Conservation (phyloP, 2,329 filamentous ascomycete genomes). For the Geosmithia morbida region DNA sequence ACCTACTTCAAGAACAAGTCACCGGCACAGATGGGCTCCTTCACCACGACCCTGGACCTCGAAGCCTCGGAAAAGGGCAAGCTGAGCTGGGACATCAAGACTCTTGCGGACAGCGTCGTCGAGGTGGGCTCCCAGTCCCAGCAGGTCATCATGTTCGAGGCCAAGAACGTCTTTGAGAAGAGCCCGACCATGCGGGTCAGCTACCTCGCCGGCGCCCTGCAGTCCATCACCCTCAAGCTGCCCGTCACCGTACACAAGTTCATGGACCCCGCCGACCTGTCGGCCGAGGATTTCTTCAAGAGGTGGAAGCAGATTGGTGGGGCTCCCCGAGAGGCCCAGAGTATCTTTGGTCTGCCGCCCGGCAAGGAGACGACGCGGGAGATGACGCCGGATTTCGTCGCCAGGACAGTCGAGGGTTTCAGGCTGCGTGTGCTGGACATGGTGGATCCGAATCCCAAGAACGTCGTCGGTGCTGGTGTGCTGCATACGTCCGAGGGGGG, state of each 20-base stretch:
- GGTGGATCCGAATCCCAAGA: constrained; percentile 86
- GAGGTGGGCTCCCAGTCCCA: constrained; percentile 64
- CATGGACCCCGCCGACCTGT: constrained; percentile 82
- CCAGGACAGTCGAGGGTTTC: constrained; percentile 66
- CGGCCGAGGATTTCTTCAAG: constrained; percentile 93
- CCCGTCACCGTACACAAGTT: constrained; percentile 88
- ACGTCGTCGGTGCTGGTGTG: constrained; percentile 84
- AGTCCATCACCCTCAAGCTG: constrained; percentile 82
- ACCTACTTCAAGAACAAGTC: constrained; percentile 95
- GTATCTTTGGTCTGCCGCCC: constrained; percentile 56
- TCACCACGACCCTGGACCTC: constrained; percentile 87
- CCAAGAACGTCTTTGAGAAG: constrained; percentile 65
- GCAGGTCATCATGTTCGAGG: constrained; percentile 91
- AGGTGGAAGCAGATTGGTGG: constrained; percentile 97
- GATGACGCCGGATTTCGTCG: constrained; percentile 57
- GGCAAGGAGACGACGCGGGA: constrained; percentile 37
- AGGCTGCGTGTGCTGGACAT: constrained; percentile 74
- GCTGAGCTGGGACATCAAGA: constrained; percentile 77
- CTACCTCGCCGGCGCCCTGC: constrained; percentile 84
- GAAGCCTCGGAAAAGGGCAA: constrained; percentile 49
- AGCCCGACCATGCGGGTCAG: constrained; percentile 86
- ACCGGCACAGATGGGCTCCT: constrained; percentile 68
- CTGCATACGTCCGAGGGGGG: constrained; percentile 69
- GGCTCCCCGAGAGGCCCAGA: constrained; percentile 72
- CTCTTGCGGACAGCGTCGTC: constrained; percentile 72